Base-by-base conservation (phyloP, 2,329 filamentous ascomycete genomes). In the Penicillium sp. region DNA sequence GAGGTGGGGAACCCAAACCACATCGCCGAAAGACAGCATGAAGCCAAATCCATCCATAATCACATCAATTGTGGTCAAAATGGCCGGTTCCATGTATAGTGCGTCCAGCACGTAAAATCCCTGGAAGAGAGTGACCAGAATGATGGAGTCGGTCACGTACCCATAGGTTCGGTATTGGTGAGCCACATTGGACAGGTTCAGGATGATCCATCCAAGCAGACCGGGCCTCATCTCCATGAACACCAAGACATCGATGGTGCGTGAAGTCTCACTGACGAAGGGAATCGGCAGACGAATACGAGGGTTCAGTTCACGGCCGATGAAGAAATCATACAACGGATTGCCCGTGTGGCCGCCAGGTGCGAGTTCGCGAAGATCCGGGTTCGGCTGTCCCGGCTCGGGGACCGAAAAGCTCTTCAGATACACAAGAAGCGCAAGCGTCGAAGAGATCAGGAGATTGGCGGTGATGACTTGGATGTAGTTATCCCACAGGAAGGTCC, bases 11-110 rank as follows among this genome's bases (percentile, higher is more conserved):
- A 96, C 79, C 91, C 91, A 97, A 47, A 86, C 86, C 4, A 96
- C 75, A 58, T 97, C 91, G 40, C 89, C 91, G 62, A 96, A 96
- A 2, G 87, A 76, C 21, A 97, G 77, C 91, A 97, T 97, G 72
- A 88, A 88, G 37, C 91, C 91, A 54, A 97, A 95, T 4, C 91
- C 91, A 56, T 97, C 91, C 28, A 83, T 87, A 36, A 84, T 94
- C 51, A 96, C 85, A 61, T 97, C 91, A 70, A 97, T 96, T 20
- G 89, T 96, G 1, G 90, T 96, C 50, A 96, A 72, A 47, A 96
- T 85, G 2, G 88, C 85, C 0, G 86, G 77, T 65, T 97, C 91
- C 78, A 91, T 93, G 73, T 83, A 89, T 50, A 88, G 80, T 6
- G 82, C 81, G 62, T 97, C 91, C 23, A 96, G 71, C 4, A 89